Evolutionary conservation across 306 rosid genomes (phyloP), one percentile per base, ranked within the genome.

Genomic region (Corylus heterophylla): DNA sequence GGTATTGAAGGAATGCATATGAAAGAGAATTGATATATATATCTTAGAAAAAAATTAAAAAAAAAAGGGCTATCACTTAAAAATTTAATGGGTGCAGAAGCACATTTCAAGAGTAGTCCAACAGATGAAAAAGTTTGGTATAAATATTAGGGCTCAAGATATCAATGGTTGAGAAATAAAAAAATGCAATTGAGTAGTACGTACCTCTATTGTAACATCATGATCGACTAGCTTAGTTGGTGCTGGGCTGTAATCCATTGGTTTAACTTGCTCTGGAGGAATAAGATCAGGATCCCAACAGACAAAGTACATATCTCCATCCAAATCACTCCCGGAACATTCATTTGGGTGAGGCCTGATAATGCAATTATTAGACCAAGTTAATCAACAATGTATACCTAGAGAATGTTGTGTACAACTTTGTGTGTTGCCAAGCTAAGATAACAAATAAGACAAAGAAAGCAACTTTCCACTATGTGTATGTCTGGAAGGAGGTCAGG

Each of bases 301-400:
- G 14, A 85, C 89, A 35, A 82, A 82, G 79, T 85, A 85, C 1
- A 11, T 4, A 74, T 84, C 90, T 35, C 88, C 88, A 13, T 87
- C 90, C 62, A 87, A 74, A 17, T 82, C 83, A 18, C 89, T 78
- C 49, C 90, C 88, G 0, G 90, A 83, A 67, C 90, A 87, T 80
- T 87, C 90, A 45, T 85, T 73, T 0, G 90, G 86, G 49, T 87
- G 89, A 20, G 90, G 87, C 29, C 90, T 87, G 77, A 66, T 17
- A 1, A 16, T 31, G 35, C 62, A 55, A 50, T 39, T 7, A 42
- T 17, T 22, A 59, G 35, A n/a, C 9, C 2, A 3, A 44, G 52
- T 79, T 20, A 20, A 50, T 61, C 18, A 18, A 29, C 12, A 45
- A 8, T 0, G 35, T 31, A 31, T 31, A 31, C 35, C 35, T 31